Percentiles rank a stretch among this genome's conserved stretches.
Evolutionary conservation across 2,329 filamentous ascomycete species (phyloP).

Genomic region (Exophiala viscosa): DNA sequence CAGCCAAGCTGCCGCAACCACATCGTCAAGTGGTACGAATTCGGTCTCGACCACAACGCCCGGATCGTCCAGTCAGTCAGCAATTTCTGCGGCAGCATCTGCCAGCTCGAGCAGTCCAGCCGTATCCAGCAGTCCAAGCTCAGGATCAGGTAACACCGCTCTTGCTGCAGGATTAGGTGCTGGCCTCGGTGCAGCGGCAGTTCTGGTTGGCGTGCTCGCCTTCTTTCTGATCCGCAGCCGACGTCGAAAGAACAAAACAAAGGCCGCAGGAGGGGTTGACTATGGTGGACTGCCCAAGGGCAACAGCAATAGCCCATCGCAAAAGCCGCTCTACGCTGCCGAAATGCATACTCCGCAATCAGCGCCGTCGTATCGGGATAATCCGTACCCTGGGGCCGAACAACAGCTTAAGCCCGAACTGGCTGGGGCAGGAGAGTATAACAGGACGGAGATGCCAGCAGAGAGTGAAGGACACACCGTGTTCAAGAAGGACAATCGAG

Average conservation of each 20-base stretch:
- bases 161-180: conserved; percentile 14
- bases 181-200: conserved; percentile 10
- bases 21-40: not conserved
- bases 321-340: not conserved
- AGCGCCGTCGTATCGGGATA: conserved; percentile 1
- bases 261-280: not conserved
- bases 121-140: not conserved
- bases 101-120: not conserved
- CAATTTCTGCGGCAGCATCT: not conserved
- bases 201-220: conserved; percentile 8
- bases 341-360: not conserved
- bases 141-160: conserved; percentile 9
- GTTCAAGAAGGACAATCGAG: no score
- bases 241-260: not conserved
- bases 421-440: conserved; percentile 5
- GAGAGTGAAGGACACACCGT: no score
- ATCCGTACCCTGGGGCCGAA: not conserved
- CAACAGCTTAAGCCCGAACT: conserved; percentile 3
- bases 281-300: not conserved
- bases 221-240: conserved; percentile 13
- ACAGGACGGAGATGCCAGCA: not conserved
- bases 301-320: not conserved
- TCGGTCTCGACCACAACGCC: not conserved
- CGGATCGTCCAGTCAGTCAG: not conserved
- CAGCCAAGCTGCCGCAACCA: not conserved